Evolutionary conservation across 2,329 filamentous ascomycete genomes (phyloP).

Genomic region (Nigrograna mackinnonii): DNA sequence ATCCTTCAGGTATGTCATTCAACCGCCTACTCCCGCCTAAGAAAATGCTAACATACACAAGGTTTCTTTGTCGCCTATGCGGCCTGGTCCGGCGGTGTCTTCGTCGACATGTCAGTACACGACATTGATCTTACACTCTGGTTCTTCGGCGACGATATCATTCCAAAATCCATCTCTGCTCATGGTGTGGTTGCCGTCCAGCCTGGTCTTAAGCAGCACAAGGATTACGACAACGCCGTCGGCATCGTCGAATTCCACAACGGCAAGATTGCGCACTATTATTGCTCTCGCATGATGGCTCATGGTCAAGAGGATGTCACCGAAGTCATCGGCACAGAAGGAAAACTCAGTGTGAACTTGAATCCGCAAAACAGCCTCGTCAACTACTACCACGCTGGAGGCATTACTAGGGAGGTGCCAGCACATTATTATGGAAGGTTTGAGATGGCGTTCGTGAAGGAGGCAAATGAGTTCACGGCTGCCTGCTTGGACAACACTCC

Average conservation of each 20-base stretch:
- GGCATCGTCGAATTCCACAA: slow-evolving; percentile 50
- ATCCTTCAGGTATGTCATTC: slow-evolving; percentile 19
- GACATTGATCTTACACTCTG: slow-evolving; percentile 50
- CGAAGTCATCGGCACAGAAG: slow-evolving; percentile 47
- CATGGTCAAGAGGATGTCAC: slow-evolving; percentile 50
- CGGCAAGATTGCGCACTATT: slow-evolving; percentile 50
- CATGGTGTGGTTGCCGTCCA: slow-evolving; percentile 39
- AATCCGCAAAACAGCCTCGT: slow-evolving; percentile 37
- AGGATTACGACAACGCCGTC: slow-evolving; percentile 50
- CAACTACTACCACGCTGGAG: slow-evolving; percentile 32
- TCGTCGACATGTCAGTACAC: slow-evolving; percentile 50
- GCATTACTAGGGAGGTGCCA: slow-evolving; percentile 42
- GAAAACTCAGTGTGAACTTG: slow-evolving; percentile 48
- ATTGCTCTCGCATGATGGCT: slow-evolving; percentile 46
- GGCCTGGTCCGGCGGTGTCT: slow-evolving; percentile 46
- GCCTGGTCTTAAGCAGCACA: slow-evolving; percentile 40
- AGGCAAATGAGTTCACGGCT: slow-evolving; percentile 44
- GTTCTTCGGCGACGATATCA: slow-evolving; percentile 42
- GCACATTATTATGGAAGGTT: slow-evolving; percentile 45
- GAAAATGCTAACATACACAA: slow-evolving; percentile 13
- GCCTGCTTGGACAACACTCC: slow-evolving; percentile 40
- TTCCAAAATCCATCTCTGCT: slow-evolving; percentile 42
- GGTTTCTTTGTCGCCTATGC: slow-evolving; percentile 50
- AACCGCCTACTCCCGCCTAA: not conserved
- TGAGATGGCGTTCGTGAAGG: slow-evolving; percentile 44